Evolutionary conservation across 495 filamentous ascomycete genomes (phyloP).

Genomic region (Aspergillus bertholletiae): DNA sequence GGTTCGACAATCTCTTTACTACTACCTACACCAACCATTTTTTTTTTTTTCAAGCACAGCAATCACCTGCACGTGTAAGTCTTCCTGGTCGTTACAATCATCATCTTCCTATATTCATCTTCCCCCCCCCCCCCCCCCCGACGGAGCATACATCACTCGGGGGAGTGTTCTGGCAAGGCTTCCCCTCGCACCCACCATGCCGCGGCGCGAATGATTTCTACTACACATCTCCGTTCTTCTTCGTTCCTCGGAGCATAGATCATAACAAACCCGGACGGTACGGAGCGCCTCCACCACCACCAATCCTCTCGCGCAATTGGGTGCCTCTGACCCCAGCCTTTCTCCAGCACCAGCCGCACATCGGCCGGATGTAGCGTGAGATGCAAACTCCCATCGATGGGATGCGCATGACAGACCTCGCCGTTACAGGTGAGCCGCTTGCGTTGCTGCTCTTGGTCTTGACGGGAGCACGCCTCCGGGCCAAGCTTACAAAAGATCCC

Average conservation of each 20-base stretch:
- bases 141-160: conserved; percentile 4
- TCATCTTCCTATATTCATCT: too few relatives aligned
- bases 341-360: conserved; percentile 65
- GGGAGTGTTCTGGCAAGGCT: conserved; percentile 16
- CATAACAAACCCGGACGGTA: conserved; percentile 72
- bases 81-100: neutral
- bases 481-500: conserved; percentile 56
- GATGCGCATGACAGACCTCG: conserved; percentile 77
- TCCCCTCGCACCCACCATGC: conserved; percentile 60
- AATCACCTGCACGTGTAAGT: neutral
- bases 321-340: conserved; percentile 79
- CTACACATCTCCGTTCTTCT: conserved; percentile 60
- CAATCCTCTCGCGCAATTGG: conserved; percentile 64
- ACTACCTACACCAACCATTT: too few relatives aligned
- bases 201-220: conserved; percentile 68
- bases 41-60: neutral
- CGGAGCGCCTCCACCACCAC: conserved; percentile 46
- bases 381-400: conserved; percentile 68
- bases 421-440: conserved; percentile 48
- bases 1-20: too few relatives aligned
- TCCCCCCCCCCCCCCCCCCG: too few relatives aligned
- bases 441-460: neutral
- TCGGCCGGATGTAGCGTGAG: conserved; percentile 75
- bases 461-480: neutral
- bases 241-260: conserved; percentile 72